Evolutionary conservation across 2,329 filamentous ascomycete species (phyloP), one percentile per base, ranked within the genome.

Genomic region (Colletotrichum scovillei): DNA sequence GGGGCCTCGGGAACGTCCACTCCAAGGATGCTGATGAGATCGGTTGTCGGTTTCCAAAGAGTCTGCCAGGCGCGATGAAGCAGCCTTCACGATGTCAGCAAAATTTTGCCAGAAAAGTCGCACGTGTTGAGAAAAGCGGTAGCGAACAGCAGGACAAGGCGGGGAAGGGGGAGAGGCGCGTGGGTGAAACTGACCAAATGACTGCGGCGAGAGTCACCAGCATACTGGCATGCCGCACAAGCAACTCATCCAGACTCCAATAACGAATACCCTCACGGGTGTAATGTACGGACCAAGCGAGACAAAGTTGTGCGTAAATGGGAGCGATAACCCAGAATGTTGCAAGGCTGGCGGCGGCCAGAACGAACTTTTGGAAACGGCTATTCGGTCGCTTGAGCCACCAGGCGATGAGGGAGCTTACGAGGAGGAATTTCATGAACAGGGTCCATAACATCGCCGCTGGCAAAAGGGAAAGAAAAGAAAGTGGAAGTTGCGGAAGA

Each of bases 1-100:
- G 97, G 97, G 28, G 94, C 89, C 75, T 95, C 92, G 74, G 97
- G 97, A 64, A 99, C 96, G 80, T 99, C 97, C 81, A 98, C 92
- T 73, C 96, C 95, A 60, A 99, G 91, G 63, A 98, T 94, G 77
- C 92, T 92, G 78, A 98, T 95, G 60, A 99, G 90, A 76, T 97
- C 92, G 70, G 96, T 94, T 69, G 98, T 95, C 28, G 96, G 95
- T 78, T 96, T 98, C 84, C 94, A 93, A 67, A 98, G 88, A 49
- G 97, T 97, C 81, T 95, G 94, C 85, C 93, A 95, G 74, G 95
- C 94, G 80, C 97, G 92, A 81, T 94, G 93, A 73, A 95, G 88
- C 74, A 98, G 89, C 95, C 94, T 97, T 67, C 24, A 68, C 26
- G 11, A 35, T 53, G 60, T 19, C 49, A 49, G 68, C 22, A 55